phyloP scores from a whole-genome alignment of 495 filamentous ascomycete genomes.

The Penicillium paxilli region DNA sequence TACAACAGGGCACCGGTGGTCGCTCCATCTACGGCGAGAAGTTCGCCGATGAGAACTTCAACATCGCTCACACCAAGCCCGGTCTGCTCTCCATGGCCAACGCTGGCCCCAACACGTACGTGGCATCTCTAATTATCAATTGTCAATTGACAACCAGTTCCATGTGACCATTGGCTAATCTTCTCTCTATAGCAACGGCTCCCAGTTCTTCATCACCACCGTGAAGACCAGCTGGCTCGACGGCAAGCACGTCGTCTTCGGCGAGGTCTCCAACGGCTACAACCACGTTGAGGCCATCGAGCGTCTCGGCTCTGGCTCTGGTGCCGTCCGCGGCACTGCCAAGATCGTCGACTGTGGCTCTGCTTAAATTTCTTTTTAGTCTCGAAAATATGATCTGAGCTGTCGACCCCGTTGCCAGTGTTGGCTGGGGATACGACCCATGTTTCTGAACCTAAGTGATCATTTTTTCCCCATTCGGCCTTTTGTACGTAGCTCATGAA shows the following conservation, averaged over 20 bases:
- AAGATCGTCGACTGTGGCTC: slow-evolving; percentile 63
- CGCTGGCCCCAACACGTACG: slow-evolving; percentile 82
- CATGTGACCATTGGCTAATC: not conserved
- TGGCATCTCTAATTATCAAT: slow-evolving; percentile 2
- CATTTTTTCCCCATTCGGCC: too few species aligned
- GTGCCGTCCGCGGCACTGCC: slow-evolving; percentile 59
- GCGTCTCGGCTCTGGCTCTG: slow-evolving; percentile 62
- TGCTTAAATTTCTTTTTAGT: not conserved
- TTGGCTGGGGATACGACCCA: not conserved
- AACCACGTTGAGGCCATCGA: slow-evolving; percentile 71
- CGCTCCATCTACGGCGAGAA: slow-evolving; percentile 97
- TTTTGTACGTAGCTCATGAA: too few species aligned
- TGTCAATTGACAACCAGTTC: not conserved
- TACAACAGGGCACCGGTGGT: slow-evolving; percentile 73
- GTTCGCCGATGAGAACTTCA: slow-evolving; percentile 97
- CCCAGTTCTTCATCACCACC: slow-evolving; percentile 98
- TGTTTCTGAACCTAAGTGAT: too few species aligned
- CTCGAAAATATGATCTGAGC: not conserved
- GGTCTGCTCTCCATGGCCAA: slow-evolving; percentile 98
- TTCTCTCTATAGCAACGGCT: slow-evolving; percentile 72
- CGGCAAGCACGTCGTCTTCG: slow-evolving; percentile 98
- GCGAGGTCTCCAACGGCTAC: slow-evolving; percentile 71
- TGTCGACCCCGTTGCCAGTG: not conserved
- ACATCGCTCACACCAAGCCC: slow-evolving; percentile 76
- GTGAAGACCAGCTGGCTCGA: slow-evolving; percentile 90